Evolutionary conservation across 2,329 filamentous ascomycete species (phyloP).

Genomic region (Diaporthe destruens): DNA sequence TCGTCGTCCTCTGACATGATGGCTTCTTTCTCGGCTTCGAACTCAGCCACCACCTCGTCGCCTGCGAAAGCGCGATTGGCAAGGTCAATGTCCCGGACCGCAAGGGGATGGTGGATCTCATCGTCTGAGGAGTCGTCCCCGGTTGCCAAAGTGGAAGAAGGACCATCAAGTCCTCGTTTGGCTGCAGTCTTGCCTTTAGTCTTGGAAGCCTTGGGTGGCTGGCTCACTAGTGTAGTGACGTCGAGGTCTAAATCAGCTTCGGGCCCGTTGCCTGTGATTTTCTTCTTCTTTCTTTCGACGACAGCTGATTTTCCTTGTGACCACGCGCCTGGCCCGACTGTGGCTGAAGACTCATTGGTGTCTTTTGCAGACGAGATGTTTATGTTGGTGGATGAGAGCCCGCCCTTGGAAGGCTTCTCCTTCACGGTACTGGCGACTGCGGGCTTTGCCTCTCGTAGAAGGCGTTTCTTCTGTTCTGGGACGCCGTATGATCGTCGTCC

Average conservation of each 20-base stretch:
- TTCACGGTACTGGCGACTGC: slow-evolving; percentile 32
- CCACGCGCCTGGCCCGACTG: slow-evolving; percentile 57
- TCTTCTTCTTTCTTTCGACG: slow-evolving; percentile 52
- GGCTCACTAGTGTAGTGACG: slow-evolving; percentile 43
- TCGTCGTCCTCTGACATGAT: slow-evolving; percentile 82
- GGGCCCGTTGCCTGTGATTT: slow-evolving; percentile 44
- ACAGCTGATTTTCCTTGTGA: slow-evolving; percentile 48
- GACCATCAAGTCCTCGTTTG: slow-evolving; percentile 36
- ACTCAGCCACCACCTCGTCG: slow-evolving; percentile 84
- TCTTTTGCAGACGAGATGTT: not conserved
- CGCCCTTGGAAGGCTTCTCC: slow-evolving; percentile 18
- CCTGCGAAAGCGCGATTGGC: slow-evolving; percentile 89
- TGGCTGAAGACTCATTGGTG: slow-evolving; percentile 41
- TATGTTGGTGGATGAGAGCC: not conserved
- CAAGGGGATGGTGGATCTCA: slow-evolving; percentile 66
- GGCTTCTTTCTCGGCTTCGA: slow-evolving; percentile 82
- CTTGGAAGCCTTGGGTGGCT: slow-evolving; percentile 43
- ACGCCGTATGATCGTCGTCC: slow-evolving; percentile 80
- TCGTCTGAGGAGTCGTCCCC: slow-evolving; percentile 58
- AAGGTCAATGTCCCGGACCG: slow-evolving; percentile 73
- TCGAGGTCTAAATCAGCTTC: slow-evolving; percentile 57
- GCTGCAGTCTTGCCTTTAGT: slow-evolving; percentile 41
- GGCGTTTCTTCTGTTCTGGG: slow-evolving; percentile 49
- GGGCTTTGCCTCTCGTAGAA: slow-evolving; percentile 47
- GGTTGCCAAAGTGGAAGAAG: slow-evolving; percentile 37